These are phyloP conservation scores for Synchytrium microbalum DNA, from an alignment of 371 early-diverging fungal genomes.

Conservation along the genomic window DNA sequence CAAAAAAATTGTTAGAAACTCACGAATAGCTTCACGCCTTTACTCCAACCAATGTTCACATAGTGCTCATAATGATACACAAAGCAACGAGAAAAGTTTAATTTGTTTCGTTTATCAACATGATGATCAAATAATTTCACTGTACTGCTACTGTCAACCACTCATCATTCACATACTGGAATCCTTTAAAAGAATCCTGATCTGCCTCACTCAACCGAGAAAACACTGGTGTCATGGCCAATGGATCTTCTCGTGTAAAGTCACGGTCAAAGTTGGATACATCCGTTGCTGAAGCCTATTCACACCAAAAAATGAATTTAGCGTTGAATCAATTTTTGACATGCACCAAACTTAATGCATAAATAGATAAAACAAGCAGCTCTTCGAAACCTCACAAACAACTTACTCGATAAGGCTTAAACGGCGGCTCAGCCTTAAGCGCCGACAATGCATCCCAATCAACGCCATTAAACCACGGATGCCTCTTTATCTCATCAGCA, in stretches of 20 bases:
- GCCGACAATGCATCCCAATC: conserved; percentile 47
- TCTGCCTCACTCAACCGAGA: not conserved
- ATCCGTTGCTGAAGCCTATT: conserved; percentile 30
- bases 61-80: too few species aligned
- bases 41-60: too few species aligned
- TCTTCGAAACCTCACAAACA: not conserved
- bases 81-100: too few species aligned
- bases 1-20: too few species aligned
- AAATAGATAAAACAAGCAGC: not conserved
- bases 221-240: conserved; percentile 35
- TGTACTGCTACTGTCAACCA: too few species aligned
- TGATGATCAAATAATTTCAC: too few species aligned
- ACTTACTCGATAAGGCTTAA: conserved; percentile 39
- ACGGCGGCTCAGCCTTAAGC: conserved; percentile 36
- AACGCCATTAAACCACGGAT: conserved; percentile 45
- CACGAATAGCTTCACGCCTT: too few species aligned
- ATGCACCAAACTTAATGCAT: not conserved
- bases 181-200: not conserved
- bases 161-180: not conserved
- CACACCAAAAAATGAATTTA: too few species aligned
- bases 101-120: too few species aligned
- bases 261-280: conserved; percentile 49
- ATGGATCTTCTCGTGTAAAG: conserved; percentile 39
- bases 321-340: too few species aligned
- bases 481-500: conserved; percentile 47